Conservation (phyloP, 2,329 filamentous ascomycete species). For the Penicillium polonicum region DNA sequence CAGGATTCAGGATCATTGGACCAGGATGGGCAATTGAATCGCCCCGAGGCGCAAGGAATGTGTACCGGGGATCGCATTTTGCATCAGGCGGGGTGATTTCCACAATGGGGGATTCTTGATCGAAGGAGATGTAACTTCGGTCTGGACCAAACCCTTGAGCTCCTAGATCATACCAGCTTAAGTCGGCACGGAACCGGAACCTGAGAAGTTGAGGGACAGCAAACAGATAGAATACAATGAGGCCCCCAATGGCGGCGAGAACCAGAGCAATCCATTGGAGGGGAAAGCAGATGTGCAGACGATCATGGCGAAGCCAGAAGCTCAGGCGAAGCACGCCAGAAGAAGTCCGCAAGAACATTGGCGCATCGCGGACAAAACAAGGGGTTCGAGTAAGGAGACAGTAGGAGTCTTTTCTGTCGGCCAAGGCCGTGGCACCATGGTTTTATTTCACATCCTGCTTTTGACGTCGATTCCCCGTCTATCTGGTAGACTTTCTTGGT, state of each 20-base stretch:
- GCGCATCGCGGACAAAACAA: conserved; percentile 16
- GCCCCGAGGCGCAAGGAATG: conserved; percentile 33
- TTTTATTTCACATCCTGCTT: neutral
- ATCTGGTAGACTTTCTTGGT: conserved; percentile 2
- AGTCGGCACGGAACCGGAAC: conserved; percentile 18
- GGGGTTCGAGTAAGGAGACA: neutral
- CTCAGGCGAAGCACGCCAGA: conserved; percentile 15
- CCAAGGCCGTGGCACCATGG: neutral
- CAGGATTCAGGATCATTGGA: conserved; percentile 41
- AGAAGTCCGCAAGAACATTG: conserved; percentile 19
- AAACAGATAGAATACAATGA: conserved; percentile 15
- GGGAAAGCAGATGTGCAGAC: neutral
- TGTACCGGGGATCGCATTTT: conserved; percentile 32
- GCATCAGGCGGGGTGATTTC: conserved; percentile 26
- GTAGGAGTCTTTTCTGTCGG: neutral
- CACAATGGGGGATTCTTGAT: conserved; percentile 28
- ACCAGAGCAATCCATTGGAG: conserved; percentile 7
- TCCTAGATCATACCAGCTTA: conserved; percentile 33
- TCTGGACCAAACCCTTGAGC: conserved; percentile 33
- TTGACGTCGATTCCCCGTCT: neutral
- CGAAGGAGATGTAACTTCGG: conserved; percentile 29
- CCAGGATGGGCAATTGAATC: conserved; percentile 37
- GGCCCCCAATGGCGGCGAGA: conserved; percentile 5
- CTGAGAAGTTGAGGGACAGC: conserved; percentile 18
- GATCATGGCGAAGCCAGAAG: conserved; percentile 13